A percentile compares a stretch with the other conserved stretches of the same genome.
Conservation (phyloP, 805 yeast genomes). For the Nakazawaea siamensis region DNA sequence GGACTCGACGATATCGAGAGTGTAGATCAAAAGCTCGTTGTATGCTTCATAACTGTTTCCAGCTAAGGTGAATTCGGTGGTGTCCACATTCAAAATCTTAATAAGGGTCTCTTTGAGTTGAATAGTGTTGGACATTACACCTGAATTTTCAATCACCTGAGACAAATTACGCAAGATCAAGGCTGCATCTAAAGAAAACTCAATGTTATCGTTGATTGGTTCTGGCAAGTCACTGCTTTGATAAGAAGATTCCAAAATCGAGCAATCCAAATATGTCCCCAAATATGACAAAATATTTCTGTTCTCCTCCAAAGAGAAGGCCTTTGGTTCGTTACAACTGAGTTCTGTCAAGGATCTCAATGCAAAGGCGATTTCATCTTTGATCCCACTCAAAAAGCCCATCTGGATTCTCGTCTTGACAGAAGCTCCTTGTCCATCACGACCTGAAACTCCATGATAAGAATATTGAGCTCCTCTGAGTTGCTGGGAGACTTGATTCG, state of each 20-base stretch:
- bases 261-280: constrained; percentile 23
- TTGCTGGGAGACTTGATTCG: constrained; percentile 16
- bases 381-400: constrained; percentile 59
- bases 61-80: constrained; percentile 19
- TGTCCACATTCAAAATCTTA: constrained; percentile 28
- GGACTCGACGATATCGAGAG: constrained; percentile 77
- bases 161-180: constrained; percentile 73
- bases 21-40: constrained; percentile 57
- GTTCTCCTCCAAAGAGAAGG: constrained; percentile 32
- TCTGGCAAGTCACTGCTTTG: constrained; percentile 7
- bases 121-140: constrained; percentile 52
- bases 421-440: constrained; percentile 46
- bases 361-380: constrained; percentile 67
- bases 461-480: constrained; percentile 14
- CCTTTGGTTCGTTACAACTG: constrained; percentile 29
- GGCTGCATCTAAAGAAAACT: constrained; percentile 34
- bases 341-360: constrained; percentile 43
- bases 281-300: constrained; percentile 33
- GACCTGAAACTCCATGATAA: constrained; percentile 24
- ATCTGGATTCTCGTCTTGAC: constrained; percentile 58
- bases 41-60: constrained; percentile 22
- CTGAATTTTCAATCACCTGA: constrained; percentile 80
- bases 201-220: background rate
- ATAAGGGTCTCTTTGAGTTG: constrained; percentile 38
- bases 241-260: constrained; percentile 6